Evolutionary conservation across 306 rosid genomes (phyloP).

Genomic region (Acacia melanoxylon): DNA sequence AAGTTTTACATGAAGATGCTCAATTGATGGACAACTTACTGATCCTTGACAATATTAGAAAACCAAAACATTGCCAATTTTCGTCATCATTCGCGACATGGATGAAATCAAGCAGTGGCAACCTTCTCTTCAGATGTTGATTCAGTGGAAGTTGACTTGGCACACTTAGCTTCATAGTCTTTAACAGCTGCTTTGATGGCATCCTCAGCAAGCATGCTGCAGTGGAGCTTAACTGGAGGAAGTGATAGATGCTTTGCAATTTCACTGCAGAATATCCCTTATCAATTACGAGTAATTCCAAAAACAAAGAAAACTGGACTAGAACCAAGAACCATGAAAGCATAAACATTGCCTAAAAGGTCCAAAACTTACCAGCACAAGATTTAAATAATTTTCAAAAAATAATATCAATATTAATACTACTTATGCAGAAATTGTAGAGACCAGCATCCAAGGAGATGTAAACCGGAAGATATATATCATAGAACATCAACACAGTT

Average conservation of each 20-base stretch:
- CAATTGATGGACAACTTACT: not conserved
- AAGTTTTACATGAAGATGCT: conserved; percentile 1
- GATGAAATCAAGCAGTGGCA: conserved; percentile 40
- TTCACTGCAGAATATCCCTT: conserved; percentile 50
- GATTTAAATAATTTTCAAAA: not conserved
- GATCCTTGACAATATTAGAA: not conserved
- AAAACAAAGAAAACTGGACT: not conserved
- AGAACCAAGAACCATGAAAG: conserved; percentile 12
- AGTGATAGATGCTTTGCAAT: conserved; percentile 91
- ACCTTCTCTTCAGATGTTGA: conserved; percentile 40
- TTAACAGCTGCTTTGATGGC: conserved; percentile 96
- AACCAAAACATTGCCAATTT: not conserved
- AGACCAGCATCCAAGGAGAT: not conserved
- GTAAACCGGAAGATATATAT: not conserved
- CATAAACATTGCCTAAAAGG: conserved; percentile 6
- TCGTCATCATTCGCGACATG: conserved; percentile 20
- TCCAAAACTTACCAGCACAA: not conserved
- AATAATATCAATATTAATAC: not conserved
- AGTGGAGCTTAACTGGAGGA: conserved; percentile 94
- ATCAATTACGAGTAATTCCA: not conserved
- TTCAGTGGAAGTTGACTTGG: conserved; percentile 27
- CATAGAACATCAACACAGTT: not conserved
- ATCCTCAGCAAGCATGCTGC: conserved; percentile 98
- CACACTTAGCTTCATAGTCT: conserved; percentile 68
- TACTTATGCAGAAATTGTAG: not conserved